Evolutionary conservation across 2,329 filamentous ascomycete genomes (phyloP), one percentile per base, ranked within the genome.

Genomic region (Neonectria sp.): DNA sequence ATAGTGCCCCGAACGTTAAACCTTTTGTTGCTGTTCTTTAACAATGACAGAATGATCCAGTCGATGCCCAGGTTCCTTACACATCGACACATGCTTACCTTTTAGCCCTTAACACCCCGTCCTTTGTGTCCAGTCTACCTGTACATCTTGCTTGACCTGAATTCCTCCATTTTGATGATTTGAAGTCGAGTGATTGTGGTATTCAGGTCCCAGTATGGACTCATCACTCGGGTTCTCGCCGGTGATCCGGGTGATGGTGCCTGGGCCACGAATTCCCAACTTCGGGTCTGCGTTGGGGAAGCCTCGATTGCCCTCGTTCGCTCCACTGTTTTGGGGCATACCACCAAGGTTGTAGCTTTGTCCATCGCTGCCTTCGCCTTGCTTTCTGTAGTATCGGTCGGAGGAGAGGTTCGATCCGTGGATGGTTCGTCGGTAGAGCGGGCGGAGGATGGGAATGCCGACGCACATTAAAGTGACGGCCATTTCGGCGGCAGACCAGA

Each of bases 401-500:
- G 66, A 49, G 15, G 59, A 64, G 12, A 63, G 35, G 2, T 66
- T 71, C 5, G 68, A 65, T 21, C 67, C 56, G 55, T 68, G 58
- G 27, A 71, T 27, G 51, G 70, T 25, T 17, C 68, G 73, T 17
- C 65, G 71, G 70, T 81, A 83, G 1, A 83, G 73, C 0, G 81
- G 81, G 0, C 79, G 75, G 8, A 81, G 73, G 12, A 81, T 79
- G 2, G 81, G 81, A 6, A 83, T 81, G 21, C 78, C 80, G 31
- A 81, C 77, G 69, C 81, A 82, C 25, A 82, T 71, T 61, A 83
- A 73, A 25, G 79, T 79, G 8, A 82, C 75, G 21, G 79, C 71
- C 24, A 81, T 77, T 53, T 83, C 81, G 51, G 80, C 79, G 9
- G 77, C 79, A 0, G 79, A 79, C 81, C 81, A 83, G 37, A 79